Evolutionary conservation across 78 protist genomes (phyloP).

Genomic region (Cyanophora paradoxa): DNA sequence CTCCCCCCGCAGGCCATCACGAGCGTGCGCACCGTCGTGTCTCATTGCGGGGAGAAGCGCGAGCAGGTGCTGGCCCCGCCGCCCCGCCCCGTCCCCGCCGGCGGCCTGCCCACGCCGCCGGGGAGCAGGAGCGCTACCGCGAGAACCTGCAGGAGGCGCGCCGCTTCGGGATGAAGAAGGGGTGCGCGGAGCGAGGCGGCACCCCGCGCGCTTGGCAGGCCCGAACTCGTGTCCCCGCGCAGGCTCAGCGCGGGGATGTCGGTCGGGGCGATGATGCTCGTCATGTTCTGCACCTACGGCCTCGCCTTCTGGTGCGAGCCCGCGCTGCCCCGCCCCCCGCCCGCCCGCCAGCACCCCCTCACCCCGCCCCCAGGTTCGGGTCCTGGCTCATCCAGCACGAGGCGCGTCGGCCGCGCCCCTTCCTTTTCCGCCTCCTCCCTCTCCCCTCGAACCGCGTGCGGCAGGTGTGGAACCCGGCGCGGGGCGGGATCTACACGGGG

Average conservation of each 20-base stretch:
- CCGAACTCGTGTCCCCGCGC: no score
- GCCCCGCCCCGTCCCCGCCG: no score
- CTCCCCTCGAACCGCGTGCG: no score
- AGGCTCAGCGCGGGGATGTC: background rate
- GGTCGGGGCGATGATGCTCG: slow-evolving; percentile 1
- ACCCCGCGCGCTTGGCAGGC: no score
- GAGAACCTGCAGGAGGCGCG: background rate
- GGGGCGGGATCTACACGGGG: background rate
- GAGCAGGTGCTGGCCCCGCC: no score
- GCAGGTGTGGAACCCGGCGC: background rate
- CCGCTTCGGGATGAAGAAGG: background rate
- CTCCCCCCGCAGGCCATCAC: background rate
- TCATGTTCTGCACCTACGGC: background rate
- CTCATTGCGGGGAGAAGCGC: background rate
- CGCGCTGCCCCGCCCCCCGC: no score
- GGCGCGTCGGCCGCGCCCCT: no score
- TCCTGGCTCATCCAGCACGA: slow-evolving; percentile 7
- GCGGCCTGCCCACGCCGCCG: no score
- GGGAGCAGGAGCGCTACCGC: slow-evolving; percentile 1
- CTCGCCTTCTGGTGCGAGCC: slow-evolving; percentile 22
- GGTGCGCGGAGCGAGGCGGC: no score
- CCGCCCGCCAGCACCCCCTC: no score
- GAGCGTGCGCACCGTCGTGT: slow-evolving; percentile 4
- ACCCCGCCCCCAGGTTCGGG: no score
- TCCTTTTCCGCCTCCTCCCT: no score